These are phyloP conservation scores for Hypomyces perniciosus DNA, from an alignment of 2,329 filamentous ascomycete species.

Conservation along the genomic window DNA sequence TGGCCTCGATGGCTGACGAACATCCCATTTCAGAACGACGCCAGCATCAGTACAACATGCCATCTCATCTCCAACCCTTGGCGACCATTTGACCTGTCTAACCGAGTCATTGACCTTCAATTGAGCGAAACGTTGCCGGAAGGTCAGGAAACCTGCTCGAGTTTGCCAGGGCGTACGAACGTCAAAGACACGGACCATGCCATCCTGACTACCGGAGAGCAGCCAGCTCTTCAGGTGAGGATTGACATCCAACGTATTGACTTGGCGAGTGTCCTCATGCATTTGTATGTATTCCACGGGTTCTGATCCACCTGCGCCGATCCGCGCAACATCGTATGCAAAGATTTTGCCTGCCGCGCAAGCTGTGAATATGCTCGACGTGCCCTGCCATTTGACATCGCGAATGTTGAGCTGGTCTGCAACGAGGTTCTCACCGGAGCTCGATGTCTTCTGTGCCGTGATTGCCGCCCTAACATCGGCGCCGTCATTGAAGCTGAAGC, in stretches of 20 bases:
- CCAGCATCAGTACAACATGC: conserved; percentile 60
- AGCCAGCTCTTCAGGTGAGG: conserved; percentile 53
- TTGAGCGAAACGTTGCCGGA: conserved; percentile 39
- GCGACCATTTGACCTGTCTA: conserved; percentile 60
- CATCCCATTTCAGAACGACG: conserved; percentile 58
- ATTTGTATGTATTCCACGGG: conserved; percentile 52
- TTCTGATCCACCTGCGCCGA: conserved; percentile 37
- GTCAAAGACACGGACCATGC: conserved; percentile 57
- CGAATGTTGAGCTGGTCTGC: conserved; percentile 58
- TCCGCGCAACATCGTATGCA: conserved; percentile 52
- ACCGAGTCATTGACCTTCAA: conserved; percentile 39
- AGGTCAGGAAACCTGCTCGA: conserved; percentile 44
- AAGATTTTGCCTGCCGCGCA: conserved; percentile 61
- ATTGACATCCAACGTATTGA: conserved; percentile 59
- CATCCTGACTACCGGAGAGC: conserved; percentile 59
- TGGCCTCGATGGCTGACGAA: conserved; percentile 48
- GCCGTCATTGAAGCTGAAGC: conserved; percentile 46
- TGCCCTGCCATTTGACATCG: conserved; percentile 54
- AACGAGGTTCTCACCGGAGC: conserved; percentile 33
- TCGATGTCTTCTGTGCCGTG: conserved; percentile 39
- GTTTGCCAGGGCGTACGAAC: conserved; percentile 43
- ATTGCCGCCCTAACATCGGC: conserved; percentile 54
- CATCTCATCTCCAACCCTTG: conserved; percentile 54
- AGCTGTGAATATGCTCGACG: conserved; percentile 54
- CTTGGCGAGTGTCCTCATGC: conserved; percentile 56